Base-by-base conservation (phyloP, 371 early-diverging fungal genomes). In the Lichtheimia hyalospora region DNA sequence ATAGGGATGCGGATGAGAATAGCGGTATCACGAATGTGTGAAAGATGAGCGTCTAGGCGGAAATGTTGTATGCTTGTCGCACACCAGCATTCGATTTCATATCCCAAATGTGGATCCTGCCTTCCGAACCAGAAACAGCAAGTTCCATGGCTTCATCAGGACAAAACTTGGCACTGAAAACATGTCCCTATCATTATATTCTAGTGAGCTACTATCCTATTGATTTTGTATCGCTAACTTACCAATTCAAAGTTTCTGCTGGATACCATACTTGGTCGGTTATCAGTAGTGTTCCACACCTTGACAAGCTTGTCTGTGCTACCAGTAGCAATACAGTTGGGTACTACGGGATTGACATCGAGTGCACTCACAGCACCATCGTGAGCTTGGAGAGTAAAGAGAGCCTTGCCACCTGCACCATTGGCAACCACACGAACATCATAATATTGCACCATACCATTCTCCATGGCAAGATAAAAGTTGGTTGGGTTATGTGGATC, bases 341-440 rank as follows among this genome's bases (percentile, higher is more conserved):
- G 79, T 7, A 96, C 73, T 8, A 71, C 59, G 5, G 93, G 82
- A 70, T 89, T 90, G 64, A 96, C 77, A 74, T 96, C 97, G 64
- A 96, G 70, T 1, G 93, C 87, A 18, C 92, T 88, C 3, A 93
- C 92, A 10, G 96, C 88, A 60, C 85, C 87, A 65, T 95, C 94
- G 64, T 97, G 98, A 2, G 98, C 97, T 63, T 92, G 92, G 46
- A 98, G 79, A 4, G 92, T 93, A 73, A 87, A 97, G 10, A 96
- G 43, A 5, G 95, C 85, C 46, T 79, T 74, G 10, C 63, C 67
- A 55, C 73, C 78, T 5, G 62, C 60, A 44, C 71, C 69, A 34
- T 70, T 56, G n/a, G 68, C 58, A 18, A 60, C 49, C 5, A 70
- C 67, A 57, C 91, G 90, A n/a, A 85, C 84, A 82, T 98, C 98